Evolutionary conservation across 2,329 filamentous ascomycete species (phyloP), one percentile per base, ranked within the genome.

Genomic region (Botrytis medusae): DNA sequence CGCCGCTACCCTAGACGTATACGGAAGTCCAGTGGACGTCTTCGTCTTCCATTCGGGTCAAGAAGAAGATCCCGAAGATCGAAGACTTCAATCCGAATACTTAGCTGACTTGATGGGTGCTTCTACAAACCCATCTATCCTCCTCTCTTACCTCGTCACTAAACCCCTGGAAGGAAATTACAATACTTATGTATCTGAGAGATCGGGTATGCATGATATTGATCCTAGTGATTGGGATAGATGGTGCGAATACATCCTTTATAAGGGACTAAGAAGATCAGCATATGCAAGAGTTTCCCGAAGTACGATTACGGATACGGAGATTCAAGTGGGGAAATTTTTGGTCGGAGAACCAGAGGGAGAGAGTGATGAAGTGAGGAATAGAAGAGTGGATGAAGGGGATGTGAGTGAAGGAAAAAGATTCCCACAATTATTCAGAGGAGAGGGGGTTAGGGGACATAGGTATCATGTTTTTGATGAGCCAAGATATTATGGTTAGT

Each of bases 31-130:
- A 70, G 89, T 99, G 16, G 96, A 99, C 78, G 92, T 98, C 2
- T 97, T 98, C 75, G 96, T 99, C 72, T 99, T 99, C 89, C 96
- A 99, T 84, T 98, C 95, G 0, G 96, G 96, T 20, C 96, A 99
- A 81, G 95, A 99, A 83, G 96, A 99, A 83, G 96, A 99, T 79
- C 90, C 91, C 0, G 95, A 98, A 81, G 96, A 99, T 79, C 89
- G 96, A 72, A 88, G 95, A 42, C 86, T 97, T 70, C 96, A 99
- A 84, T 89, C 90, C 0, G 88, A 94, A 81, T 99, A 98, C 80
- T 87, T 99, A 14, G 88, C 95, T 1, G 89, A 94, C 73, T 86
- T 97, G 67, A 99, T 99, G 96, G 93, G 93, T 62, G 90, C 89
- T 40, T 92, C 92, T 1, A 85, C 90, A 20, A 90, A 95, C 1